Percentiles rank a stretch among this genome's conserved stretches.
phyloP scores from a whole-genome alignment of 2,329 filamentous ascomycete species.

The Fusarium illudens region DNA sequence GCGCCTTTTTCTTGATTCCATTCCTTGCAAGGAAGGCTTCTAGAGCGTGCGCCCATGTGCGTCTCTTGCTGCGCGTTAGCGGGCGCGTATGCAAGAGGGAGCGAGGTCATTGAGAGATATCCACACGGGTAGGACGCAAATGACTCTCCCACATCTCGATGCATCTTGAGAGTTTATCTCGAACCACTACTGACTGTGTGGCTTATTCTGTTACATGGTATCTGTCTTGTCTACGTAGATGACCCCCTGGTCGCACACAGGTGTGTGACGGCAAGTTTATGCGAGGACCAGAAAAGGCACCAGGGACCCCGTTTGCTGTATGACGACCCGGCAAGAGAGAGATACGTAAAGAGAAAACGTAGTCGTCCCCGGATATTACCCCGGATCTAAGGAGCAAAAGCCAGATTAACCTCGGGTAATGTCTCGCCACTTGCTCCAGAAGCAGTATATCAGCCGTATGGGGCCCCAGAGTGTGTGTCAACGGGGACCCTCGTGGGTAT shows the following conservation, averaged over 20 bases:
- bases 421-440: slow-evolving; percentile 4
- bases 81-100: background rate
- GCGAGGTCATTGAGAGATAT: background rate
- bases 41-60: background rate
- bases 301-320: too few species aligned
- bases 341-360: background rate
- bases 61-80: background rate
- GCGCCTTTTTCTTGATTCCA: background rate
- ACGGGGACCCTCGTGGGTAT: slow-evolving; percentile 11
- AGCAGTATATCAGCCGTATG: slow-evolving; percentile 21
- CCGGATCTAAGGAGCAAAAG: slow-evolving; percentile 24
- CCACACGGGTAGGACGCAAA: background rate
- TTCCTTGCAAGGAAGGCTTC: background rate
- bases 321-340: background rate
- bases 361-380: slow-evolving; percentile 18
- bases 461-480: slow-evolving; percentile 25
- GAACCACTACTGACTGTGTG: background rate
- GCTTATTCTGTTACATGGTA: background rate
- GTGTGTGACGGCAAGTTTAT: background rate
- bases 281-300: background rate
- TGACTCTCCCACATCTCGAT: background rate
- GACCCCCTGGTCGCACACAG: background rate
- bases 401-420: slow-evolving; percentile 21
- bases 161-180: background rate
- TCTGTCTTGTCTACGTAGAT: background rate